Percentiles rank a stretch among this genome's conserved stretches.
phyloP scores from a whole-genome alignment of 83 land plant genomes.

The Thuja plicata region DNA sequence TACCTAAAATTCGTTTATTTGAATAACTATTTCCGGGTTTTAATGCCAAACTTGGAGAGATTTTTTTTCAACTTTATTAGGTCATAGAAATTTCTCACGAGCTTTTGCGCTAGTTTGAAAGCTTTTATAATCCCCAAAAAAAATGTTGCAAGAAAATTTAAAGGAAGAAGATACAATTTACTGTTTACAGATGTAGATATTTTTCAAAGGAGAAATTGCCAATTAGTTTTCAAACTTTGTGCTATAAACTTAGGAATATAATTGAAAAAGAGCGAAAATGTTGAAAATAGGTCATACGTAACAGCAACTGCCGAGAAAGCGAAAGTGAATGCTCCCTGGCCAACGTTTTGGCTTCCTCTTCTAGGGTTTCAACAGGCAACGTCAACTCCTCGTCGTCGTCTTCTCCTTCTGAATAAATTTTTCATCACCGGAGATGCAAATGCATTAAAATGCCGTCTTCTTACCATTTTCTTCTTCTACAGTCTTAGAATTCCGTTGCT shows the following conservation, averaged over 20 bases:
- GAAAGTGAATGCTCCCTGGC: slow-evolving; percentile 21
- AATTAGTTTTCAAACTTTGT: not conserved
- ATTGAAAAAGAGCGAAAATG: not conserved
- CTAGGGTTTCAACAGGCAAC: slow-evolving; percentile 25
- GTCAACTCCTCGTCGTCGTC: slow-evolving; percentile 10
- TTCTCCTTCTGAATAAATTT: slow-evolving; percentile 2
- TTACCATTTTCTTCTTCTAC: not conserved
- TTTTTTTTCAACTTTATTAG: too few relatives aligned
- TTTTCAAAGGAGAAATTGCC: not conserved
- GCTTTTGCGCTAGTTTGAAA: too few relatives aligned
- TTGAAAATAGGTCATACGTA: slow-evolving; percentile 10
- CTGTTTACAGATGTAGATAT: too few relatives aligned
- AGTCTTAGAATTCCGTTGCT: not conserved
- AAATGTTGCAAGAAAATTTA: too few relatives aligned
- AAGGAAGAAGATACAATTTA: too few relatives aligned
- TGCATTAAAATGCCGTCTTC: not conserved
- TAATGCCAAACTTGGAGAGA: too few relatives aligned
- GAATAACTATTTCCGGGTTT: too few relatives aligned
- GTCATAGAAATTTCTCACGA: too few relatives aligned
- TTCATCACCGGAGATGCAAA: not conserved
- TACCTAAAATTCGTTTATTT: too few relatives aligned
- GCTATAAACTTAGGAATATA: not conserved
- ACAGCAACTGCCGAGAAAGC: slow-evolving; percentile 22
- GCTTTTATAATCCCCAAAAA: too few relatives aligned
- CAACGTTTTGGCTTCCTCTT: slow-evolving; percentile 29